Conservation (phyloP, 192 early-diverging fungal genomes). For the Coemansia sp. region DNA sequence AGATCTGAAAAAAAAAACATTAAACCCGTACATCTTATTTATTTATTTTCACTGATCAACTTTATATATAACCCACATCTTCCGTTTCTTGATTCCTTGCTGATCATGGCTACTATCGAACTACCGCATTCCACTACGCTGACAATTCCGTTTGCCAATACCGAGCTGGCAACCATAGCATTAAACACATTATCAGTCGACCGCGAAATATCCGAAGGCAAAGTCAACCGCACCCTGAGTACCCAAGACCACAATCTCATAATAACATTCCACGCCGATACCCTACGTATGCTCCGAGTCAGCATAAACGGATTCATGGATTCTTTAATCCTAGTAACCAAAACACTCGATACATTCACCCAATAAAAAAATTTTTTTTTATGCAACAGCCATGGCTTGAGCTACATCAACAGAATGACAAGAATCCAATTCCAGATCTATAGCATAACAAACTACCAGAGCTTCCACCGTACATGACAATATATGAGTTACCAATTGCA, state of each 20-base stretch:
- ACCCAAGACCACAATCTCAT: constrained; percentile 12
- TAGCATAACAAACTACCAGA: constrained; percentile 49
- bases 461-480: constrained; percentile 47
- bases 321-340: constrained; percentile 44
- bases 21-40: too few relatives aligned
- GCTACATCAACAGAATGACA: constrained; percentile 51
- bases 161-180: constrained; percentile 28
- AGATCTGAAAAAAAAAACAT: too few relatives aligned
- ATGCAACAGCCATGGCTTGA: constrained; percentile 20
- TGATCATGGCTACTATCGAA: neutral
- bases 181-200: constrained; percentile 32
- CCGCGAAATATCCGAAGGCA: constrained; percentile 34
- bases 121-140: constrained; percentile 28
- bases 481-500: constrained; percentile 48
- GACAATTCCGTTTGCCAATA: constrained; percentile 26
- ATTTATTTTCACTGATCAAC: too few relatives aligned
- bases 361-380: neutral
- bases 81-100: neutral
- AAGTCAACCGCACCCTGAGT: constrained; percentile 16
- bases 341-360: constrained; percentile 41
- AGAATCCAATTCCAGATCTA: constrained; percentile 44
- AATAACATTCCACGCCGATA: constrained; percentile 22
- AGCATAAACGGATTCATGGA: constrained; percentile 53
- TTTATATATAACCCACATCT: too few relatives aligned
- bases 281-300: constrained; percentile 38